Evolutionary conservation across 2,329 filamentous ascomycete species (phyloP), one percentile per base, ranked within the genome.

Genomic region (Thelonectria discophora): DNA sequence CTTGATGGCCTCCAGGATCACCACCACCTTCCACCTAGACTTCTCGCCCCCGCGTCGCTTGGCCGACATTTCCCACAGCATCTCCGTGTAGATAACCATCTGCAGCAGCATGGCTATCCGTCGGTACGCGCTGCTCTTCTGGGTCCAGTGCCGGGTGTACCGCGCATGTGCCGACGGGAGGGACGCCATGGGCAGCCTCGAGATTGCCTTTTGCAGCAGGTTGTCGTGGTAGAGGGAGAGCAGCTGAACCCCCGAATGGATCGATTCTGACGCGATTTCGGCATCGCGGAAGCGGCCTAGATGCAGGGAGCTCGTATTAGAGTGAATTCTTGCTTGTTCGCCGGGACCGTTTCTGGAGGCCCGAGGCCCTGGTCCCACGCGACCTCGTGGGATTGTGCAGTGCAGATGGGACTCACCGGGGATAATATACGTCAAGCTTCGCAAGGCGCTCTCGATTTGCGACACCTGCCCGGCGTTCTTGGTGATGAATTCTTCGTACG

Each of bases 21-120:
- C 88, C 6, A 98, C 88, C 0, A 96, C 88, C 53, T 92, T 88
- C 95, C 95, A 99, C 30, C 93, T 87, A 24, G 90, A 79, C 72
- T 86, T 88, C 76, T 96, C 86, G 46, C 90, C 93, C 17, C 92
- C 91, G 64, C 89, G 89, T 50, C 94, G 86, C 78, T 97, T 96
- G 27, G 94, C 94, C 27, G 91, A 87, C 95, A 99, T 99, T 76
- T 99, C 95, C 86, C 94, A 95, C n/a, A 99, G 80, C 30, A 99
- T 82, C 79, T 99, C 93, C 0, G 94, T 97, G 74, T 98, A 98
- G 69, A 95, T 91, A 24, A 97, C 91, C 79, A 97, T 90, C 75
- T 97, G 93, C 50, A 99, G 81, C 5, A 93, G 81, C 66, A 94
- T 84, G 42, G 94, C 94, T 56, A 96, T 87, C 61, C 91, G 87